Conservation (phyloP, 2,329 filamentous ascomycete genomes). For the Aspergillus sergii region DNA sequence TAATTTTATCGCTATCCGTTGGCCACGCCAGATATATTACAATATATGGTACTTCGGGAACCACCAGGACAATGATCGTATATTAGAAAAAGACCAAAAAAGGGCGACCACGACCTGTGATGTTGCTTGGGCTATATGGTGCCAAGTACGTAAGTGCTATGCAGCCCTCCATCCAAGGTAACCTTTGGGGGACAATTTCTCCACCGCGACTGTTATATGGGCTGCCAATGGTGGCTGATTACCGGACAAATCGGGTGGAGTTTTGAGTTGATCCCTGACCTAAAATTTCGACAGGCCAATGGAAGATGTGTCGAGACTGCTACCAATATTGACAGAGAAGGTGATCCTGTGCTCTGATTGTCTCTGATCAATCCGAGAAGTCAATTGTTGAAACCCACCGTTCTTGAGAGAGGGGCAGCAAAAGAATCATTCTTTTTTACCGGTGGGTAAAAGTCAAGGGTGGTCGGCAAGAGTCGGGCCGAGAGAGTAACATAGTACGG, state of each 20-base stretch:
- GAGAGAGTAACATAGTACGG: neutral
- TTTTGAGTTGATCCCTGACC: neutral
- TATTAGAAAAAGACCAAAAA: neutral
- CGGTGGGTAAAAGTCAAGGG: no score
- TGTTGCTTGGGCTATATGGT: neutral
- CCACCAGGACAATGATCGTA: neutral
- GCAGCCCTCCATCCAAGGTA: neutral
- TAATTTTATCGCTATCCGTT: neutral
- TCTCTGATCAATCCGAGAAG: neutral
- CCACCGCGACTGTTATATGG: neutral
- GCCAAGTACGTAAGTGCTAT: conserved; percentile 1
- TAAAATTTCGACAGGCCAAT: neutral
- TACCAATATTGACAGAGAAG: neutral
- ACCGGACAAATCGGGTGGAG: neutral
- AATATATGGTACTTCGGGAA: neutral
- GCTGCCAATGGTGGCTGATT: neutral
- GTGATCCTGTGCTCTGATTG: neutral
- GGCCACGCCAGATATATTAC: neutral
- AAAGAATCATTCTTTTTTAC: neutral
- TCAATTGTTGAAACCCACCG: neutral
- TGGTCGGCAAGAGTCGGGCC: neutral
- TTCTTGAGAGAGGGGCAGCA: neutral
- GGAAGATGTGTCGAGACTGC: neutral
- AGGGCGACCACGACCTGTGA: neutral
- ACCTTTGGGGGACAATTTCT: neutral